phyloP scores from a whole-genome alignment of 2,329 filamentous ascomycete species.

The Sporothrix humicola region DNA sequence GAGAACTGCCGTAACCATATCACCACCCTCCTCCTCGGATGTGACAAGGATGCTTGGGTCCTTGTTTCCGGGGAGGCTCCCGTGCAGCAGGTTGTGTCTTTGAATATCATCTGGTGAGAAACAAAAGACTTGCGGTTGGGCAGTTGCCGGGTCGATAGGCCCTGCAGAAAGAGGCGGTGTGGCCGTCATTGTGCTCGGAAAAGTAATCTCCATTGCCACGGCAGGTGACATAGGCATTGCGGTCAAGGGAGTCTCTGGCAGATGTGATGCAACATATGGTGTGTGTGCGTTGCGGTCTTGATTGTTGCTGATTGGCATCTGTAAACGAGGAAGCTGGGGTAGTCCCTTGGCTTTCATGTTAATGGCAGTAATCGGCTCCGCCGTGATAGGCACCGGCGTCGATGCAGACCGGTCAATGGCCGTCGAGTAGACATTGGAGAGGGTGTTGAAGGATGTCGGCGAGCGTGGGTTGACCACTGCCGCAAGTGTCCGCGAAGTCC shows the following conservation, averaged over 20 bases:
- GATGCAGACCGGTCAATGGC: slow-evolving; percentile 66
- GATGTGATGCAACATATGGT: slow-evolving; percentile 53
- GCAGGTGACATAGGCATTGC: slow-evolving; percentile 58
- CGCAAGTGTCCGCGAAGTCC: slow-evolving; percentile 52
- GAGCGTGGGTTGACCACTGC: slow-evolving; percentile 61
- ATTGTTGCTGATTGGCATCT: slow-evolving; percentile 42
- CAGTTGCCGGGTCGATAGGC: slow-evolving; percentile 50
- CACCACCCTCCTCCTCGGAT: neutral
- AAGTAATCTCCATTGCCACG: slow-evolving; percentile 52
- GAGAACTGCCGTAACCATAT: slow-evolving; percentile 10
- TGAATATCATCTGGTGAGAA: slow-evolving; percentile 46
- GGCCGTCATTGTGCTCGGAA: slow-evolving; percentile 64
- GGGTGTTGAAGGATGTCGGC: slow-evolving; percentile 68
- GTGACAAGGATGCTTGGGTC: slow-evolving; percentile 1
- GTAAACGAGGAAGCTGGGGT: slow-evolving; percentile 35
- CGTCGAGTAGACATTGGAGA: slow-evolving; percentile 68
- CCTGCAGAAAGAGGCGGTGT: slow-evolving; percentile 64
- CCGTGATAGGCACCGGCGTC: slow-evolving; percentile 50
- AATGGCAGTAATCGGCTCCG: slow-evolving; percentile 48
- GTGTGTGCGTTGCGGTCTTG: slow-evolving; percentile 49
- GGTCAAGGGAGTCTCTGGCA: slow-evolving; percentile 60
- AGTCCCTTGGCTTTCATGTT: slow-evolving; percentile 45
- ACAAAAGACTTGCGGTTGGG: slow-evolving; percentile 51
- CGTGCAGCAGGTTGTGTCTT: neutral
- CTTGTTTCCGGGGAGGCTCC: neutral